Conservation (phyloP, 2,329 filamentous ascomycete species). For the Biscogniauxia mediterranea region DNA sequence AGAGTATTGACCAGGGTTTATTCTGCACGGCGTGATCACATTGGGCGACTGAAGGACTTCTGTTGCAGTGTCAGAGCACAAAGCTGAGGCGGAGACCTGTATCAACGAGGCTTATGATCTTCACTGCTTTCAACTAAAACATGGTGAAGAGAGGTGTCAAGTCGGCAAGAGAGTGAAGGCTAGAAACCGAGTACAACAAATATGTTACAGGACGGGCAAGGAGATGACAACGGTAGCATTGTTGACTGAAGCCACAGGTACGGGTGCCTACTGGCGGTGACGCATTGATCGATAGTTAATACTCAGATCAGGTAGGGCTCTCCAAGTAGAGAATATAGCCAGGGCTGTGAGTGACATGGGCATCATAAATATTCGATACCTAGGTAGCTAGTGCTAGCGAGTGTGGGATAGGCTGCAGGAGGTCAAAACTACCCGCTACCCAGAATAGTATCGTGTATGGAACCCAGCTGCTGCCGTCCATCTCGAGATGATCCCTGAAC, state of each 20-base stretch:
- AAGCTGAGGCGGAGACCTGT: slow-evolving; percentile 1
- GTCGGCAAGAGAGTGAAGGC: slow-evolving; percentile 1
- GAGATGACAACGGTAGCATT: slow-evolving; percentile 16
- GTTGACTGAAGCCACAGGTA: slow-evolving; percentile 17
- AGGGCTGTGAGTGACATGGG: slow-evolving; percentile 7
- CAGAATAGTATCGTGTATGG: slow-evolving; percentile 4
- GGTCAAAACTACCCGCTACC: neutral
- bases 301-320: slow-evolving; percentile 12
- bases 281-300: slow-evolving; percentile 8
- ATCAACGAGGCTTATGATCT: neutral
- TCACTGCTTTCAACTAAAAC: neutral
- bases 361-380: slow-evolving; percentile 7
- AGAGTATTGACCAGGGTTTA: neutral
- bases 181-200: slow-evolving; percentile 5
- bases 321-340: slow-evolving; percentile 7
- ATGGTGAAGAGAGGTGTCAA: neutral
- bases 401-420: slow-evolving; percentile 2
- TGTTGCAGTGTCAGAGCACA: neutral
- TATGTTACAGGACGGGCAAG: slow-evolving; percentile 9
- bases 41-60: neutral
- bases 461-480: slow-evolving; percentile 3
- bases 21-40: neutral
- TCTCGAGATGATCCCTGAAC: slow-evolving; percentile 8
- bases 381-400: slow-evolving; percentile 4
- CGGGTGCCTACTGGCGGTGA: slow-evolving; percentile 13